Evolutionary conservation across 257 asterid species (phyloP), one percentile per base, ranked within the genome.

Genomic region (Petunia secreta): DNA sequence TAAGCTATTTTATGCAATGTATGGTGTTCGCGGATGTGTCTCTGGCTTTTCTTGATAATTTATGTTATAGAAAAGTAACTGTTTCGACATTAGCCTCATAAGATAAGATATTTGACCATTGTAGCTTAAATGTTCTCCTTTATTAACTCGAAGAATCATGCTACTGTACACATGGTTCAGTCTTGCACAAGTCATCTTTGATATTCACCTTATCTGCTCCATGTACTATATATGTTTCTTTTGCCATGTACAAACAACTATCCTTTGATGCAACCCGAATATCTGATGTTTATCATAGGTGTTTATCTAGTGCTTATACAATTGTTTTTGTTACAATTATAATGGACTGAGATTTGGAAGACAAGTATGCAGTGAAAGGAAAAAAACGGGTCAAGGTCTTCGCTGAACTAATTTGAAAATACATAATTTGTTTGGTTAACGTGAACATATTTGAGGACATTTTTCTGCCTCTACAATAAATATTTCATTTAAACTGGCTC

Each of bases 71-170:
- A 34, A 62, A 73, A 34, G 62, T 34, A 36, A 48, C 60, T 11
- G 48, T 34, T 71, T 69, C 34, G 25, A 34, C 25, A 9, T 71
- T 71, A 48, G 43, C 44, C 77, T 71, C 44, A 3, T 71, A 48
- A 71, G 77, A 3, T 71, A 48, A 71, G 77, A 48, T 71, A 6
- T 71, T 46, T 25, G 59, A 48, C 44, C 5, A 34, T 71, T 71
- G 62, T 48, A 34, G 44, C 50, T 71, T 44, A 50, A 50, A 6
- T 71, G 37, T n/a, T 48, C 62, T 50, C 3, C 13, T 34, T 71
- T 48, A 48, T 71, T 48, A 10, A 71, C 44, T 5, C 44, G 6
- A 71, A 25, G 16, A 71, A 5, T 48, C 43, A 71, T 46, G 58
- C 16, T 69, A 44, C 77, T 9, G 11, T 39, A 34, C 25, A 69